Base-by-base conservation (phyloP, 2,329 filamentous ascomycete species). In the Drechslerella coelobrocha region DNA sequence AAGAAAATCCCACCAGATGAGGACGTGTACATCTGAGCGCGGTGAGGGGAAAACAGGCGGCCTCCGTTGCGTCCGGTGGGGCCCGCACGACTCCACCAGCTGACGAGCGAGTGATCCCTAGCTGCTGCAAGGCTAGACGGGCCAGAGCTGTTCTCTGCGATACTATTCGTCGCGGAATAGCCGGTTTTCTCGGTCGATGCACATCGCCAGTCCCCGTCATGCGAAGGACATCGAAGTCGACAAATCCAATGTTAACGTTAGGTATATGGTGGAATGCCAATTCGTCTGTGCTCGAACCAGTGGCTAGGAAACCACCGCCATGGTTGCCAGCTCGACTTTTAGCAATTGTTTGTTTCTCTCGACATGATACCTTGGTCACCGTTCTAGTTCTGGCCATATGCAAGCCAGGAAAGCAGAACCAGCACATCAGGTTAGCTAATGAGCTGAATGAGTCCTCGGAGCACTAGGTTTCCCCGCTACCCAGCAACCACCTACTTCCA, bases 141-240 rank as follows among this genome's bases (percentile, higher is more conserved):
- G 34, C 34, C 34, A 39, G 34, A 39, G 34, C 34, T 14, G 34
- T 39, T 5, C 12, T 14, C 34, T 39, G 34, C 34, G 34, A 5
- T 39, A 14, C 34, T 10, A 39, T 39, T 39, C 34, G 34, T 39
- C 12, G 12, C 34, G 34, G 34, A 3, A 10, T 39, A n/a, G 34
- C 34, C 34, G 34, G 34, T 10, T 5, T 10, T 5, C 17, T 19
- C 12, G 29, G 17, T 14, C 37, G 26, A 43, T 34, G n/a, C 39
- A 17, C 48, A 52, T 52, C 48, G 48, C 31, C 48, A 52, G 24
- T 52, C 26, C 45, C 61, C 61, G 61, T 47, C 29, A 34, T 50
- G 61, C 61, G 61, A 57, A 56, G 61, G 61, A 50, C 47, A 26
- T 17, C 52, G 61, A 53, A 65, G 52, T 14, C 37, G 51, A 39